Conservation (phyloP, 208 protist species). For the Novymonas esmeraldas region DNA sequence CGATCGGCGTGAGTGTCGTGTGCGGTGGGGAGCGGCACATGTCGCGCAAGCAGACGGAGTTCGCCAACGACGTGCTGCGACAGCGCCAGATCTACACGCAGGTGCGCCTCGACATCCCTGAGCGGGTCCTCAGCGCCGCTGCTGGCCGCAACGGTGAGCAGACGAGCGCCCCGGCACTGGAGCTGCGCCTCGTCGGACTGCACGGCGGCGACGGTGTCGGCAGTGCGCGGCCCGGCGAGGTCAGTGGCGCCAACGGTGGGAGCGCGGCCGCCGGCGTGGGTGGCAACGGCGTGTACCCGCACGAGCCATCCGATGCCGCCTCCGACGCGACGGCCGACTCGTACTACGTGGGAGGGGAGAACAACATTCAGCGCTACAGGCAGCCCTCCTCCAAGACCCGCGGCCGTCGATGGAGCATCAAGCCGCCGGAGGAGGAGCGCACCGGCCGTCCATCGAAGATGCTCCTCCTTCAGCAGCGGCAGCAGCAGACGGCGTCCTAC, state of each 20-base stretch:
- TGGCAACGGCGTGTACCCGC: background rate
- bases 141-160: background rate
- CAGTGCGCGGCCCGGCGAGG: background rate
- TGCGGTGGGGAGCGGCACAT: constrained; percentile 48
- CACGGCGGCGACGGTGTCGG: background rate
- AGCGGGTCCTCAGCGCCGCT: background rate
- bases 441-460: constrained; percentile 10
- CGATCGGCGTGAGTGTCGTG: constrained; percentile 44
- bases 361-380: constrained; percentile 41
- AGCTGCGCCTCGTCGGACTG: constrained; percentile 39
- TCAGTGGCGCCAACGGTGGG: background rate
- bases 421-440: constrained; percentile 8
- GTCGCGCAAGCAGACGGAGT: constrained; percentile 41
- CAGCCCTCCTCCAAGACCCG: constrained; percentile 18
- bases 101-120: constrained; percentile 46
- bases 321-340: constrained; percentile 18
- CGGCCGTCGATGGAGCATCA: constrained; percentile 10
- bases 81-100: constrained; percentile 29
- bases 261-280: background rate
- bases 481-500: constrained; percentile 10
- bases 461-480: constrained; percentile 22
- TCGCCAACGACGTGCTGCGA: constrained; percentile 30
- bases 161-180: constrained; percentile 25
- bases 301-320: background rate
- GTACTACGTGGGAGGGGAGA: constrained; percentile 35